phyloP scores from a whole-genome alignment of 2,329 filamentous ascomycete species.

The Nectriaceae sp. region DNA sequence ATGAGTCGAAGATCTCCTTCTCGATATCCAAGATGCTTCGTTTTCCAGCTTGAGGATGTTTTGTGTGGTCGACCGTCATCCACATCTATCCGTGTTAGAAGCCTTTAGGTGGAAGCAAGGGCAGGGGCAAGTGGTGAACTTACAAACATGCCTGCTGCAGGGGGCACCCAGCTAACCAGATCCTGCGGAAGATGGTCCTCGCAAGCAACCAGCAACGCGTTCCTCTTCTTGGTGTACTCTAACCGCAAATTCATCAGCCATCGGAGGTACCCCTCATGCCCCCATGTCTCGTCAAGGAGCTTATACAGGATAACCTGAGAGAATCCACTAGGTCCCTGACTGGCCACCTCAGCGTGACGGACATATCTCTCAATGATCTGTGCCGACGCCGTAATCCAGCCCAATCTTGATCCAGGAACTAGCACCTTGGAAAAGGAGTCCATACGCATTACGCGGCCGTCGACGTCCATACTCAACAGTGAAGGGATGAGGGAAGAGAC shows the following conservation, averaged over 20 bases:
- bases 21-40: slow-evolving; percentile 69
- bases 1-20: slow-evolving; percentile 79
- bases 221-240: slow-evolving; percentile 78
- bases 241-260: slow-evolving; percentile 84
- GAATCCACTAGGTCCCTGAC: slow-evolving; percentile 83
- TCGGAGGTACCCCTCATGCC: slow-evolving; percentile 82
- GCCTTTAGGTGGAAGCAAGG: neutral
- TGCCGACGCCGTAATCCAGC: slow-evolving; percentile 87
- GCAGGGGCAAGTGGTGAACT: slow-evolving; percentile 40
- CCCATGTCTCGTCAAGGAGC: slow-evolving; percentile 91
- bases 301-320: slow-evolving; percentile 85
- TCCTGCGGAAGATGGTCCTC: slow-evolving; percentile 74
- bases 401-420: slow-evolving; percentile 76
- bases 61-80: slow-evolving; percentile 67
- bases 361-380: slow-evolving; percentile 83
- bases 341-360: slow-evolving; percentile 79
- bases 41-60: slow-evolving; percentile 61
- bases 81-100: slow-evolving; percentile 56
- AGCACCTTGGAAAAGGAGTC: slow-evolving; percentile 95
- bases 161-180: slow-evolving; percentile 77
- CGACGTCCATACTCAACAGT: slow-evolving; percentile 76
- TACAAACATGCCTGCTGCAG: slow-evolving; percentile 93
- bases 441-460: slow-evolving; percentile 86
- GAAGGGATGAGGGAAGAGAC: slow-evolving; percentile 64
- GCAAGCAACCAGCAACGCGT: slow-evolving; percentile 78